Evolutionary conservation across 2,329 filamentous ascomycete species (phyloP).

Genomic region (Coniochaeta sp.): DNA sequence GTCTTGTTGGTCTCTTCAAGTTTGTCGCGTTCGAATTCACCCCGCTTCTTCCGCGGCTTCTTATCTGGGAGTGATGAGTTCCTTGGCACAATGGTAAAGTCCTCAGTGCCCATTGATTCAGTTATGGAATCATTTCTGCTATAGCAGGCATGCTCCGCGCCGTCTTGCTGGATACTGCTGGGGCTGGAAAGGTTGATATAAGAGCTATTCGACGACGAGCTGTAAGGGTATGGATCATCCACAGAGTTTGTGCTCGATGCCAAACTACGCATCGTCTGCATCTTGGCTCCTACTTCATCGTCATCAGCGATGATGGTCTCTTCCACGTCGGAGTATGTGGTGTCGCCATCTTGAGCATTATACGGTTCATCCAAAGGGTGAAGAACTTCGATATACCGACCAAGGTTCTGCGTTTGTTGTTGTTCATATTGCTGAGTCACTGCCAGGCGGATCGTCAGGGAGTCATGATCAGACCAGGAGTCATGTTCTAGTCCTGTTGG

Average conservation of each 20-base stretch:
- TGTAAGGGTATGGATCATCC: background rate
- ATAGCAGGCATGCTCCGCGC: background rate
- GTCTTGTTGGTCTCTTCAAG: constrained; percentile 26
- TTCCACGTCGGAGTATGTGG: background rate
- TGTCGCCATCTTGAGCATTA: background rate
- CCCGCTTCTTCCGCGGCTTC: constrained; percentile 6
- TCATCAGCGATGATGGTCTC: background rate
- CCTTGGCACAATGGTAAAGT: background rate
- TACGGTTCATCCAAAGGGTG: background rate
- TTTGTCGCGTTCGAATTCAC: constrained; percentile 15
- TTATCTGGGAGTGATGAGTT: background rate
- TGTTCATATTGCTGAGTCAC: background rate
- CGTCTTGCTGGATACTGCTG: background rate
- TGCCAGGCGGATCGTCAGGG: background rate
- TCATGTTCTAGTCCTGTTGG: background rate
- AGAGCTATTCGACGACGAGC: background rate
- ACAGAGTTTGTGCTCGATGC: background rate
- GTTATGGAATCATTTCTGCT: background rate
- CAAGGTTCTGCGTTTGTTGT: background rate
- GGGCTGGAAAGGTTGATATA: background rate
- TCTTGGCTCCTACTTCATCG: background rate
- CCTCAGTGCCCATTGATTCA: background rate
- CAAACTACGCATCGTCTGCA: background rate
- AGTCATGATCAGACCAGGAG: background rate
- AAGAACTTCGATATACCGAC: background rate